Conservation (phyloP, 768 basidiomycete species). For the Hebeloma cylindrosporum region DNA sequence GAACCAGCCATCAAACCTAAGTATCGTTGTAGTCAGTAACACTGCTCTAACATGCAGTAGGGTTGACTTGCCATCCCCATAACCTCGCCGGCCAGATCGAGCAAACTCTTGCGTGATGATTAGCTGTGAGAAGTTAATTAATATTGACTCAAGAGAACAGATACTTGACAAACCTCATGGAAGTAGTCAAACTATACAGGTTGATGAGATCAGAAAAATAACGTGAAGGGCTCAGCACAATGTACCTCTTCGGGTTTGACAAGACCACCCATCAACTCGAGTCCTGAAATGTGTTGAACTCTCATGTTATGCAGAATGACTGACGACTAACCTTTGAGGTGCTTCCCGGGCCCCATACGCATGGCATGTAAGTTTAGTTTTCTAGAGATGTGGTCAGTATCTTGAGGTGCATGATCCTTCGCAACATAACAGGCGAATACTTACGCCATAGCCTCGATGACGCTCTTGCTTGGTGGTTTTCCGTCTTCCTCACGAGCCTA, state of each 20-base stretch:
- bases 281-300: too few relatives aligned
- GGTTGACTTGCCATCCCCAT: conserved; percentile 61
- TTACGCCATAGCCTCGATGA: conserved; percentile 76
- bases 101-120: conserved; percentile 78
- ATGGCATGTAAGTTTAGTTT: conserved; percentile 81
- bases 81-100: conserved; percentile 71
- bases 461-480: conserved; percentile 77
- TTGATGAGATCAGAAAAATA: neutral
- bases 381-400: conserved; percentile 29
- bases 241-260: conserved; percentile 75
- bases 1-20: conserved; percentile 65
- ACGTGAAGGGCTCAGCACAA: neutral
- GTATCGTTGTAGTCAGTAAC: neutral
- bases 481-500: conserved; percentile 83
- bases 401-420: neutral
- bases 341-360: conserved; percentile 92
- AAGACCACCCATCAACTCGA: conserved; percentile 73
- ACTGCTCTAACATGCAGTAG: neutral
- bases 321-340: conserved; percentile 60
- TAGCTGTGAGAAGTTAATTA: conserved; percentile 39
- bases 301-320: too few relatives aligned
- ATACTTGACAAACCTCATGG: conserved; percentile 54
- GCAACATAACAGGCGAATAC: conserved; percentile 15
- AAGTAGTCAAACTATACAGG: conserved; percentile 78
- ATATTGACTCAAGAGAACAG: neutral